Evolutionary conservation across 2,329 filamentous ascomycete species (phyloP).

Genomic region (Fonsecaea pedrosoi): DNA sequence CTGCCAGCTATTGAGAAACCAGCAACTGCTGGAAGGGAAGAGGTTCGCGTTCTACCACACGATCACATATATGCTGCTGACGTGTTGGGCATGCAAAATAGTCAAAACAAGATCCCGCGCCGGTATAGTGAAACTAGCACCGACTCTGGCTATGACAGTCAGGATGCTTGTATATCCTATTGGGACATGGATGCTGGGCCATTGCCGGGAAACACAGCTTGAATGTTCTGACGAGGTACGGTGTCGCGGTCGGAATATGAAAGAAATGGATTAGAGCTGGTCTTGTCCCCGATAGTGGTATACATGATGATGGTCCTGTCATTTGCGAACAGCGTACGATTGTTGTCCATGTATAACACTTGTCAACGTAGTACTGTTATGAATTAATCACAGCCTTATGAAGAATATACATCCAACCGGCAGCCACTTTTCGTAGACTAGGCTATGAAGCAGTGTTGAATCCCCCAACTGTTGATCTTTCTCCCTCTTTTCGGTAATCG

Average conservation of each 20-base stretch:
- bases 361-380: not conserved
- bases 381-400: not conserved
- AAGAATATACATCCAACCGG: not conserved
- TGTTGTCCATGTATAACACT: not conserved
- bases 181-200: slow-evolving; percentile 24
- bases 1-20: slow-evolving; percentile 27
- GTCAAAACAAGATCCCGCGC: slow-evolving; percentile 27
- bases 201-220: not conserved
- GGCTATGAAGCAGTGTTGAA: not conserved
- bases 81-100: slow-evolving; percentile 27
- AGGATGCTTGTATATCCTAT: slow-evolving; percentile 31
- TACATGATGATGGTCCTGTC: not conserved
- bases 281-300: not conserved
- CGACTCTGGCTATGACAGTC: slow-evolving; percentile 51
- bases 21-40: slow-evolving; percentile 30
- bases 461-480: not conserved
- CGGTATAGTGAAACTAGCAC: slow-evolving; percentile 47
- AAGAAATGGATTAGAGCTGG: not conserved
- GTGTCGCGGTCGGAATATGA: not conserved
- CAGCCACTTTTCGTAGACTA: not conserved
- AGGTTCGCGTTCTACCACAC: slow-evolving; percentile 34
- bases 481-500: not conserved
- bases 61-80: slow-evolving; percentile 28
- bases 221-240: not conserved
- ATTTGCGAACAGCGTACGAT: not conserved